Evolutionary conservation across 768 basidiomycete genomes (phyloP).

Genomic region (Pulveroboletus sp.): DNA sequence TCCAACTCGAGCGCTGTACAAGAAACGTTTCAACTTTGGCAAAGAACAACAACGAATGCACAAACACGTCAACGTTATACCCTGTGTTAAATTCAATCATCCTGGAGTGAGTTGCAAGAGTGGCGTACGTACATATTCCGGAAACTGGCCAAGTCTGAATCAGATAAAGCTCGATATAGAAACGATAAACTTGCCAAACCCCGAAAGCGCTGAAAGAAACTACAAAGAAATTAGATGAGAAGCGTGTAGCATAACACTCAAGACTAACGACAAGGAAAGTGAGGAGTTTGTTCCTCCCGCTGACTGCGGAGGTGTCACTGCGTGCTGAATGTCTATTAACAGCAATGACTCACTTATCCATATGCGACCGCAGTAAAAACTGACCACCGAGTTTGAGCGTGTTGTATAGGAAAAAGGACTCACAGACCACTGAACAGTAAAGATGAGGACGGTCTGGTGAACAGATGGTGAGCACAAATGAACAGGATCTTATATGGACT

Average conservation of each 20-base stretch:
- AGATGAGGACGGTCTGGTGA: background rate
- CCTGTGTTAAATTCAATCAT: background rate
- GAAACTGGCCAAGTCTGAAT: background rate
- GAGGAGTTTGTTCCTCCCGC: constrained; percentile 12
- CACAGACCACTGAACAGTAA: constrained; percentile 9
- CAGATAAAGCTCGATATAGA: background rate
- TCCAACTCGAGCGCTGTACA: background rate
- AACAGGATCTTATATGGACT: too few relatives aligned
- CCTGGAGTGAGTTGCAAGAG: background rate
- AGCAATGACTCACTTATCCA: constrained; percentile 11
- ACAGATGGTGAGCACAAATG: background rate
- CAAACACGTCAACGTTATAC: background rate
- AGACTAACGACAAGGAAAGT: constrained; percentile 11
- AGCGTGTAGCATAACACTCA: background rate
- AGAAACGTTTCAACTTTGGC: background rate
- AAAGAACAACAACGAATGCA: background rate
- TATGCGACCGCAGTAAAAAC: constrained; percentile 15
- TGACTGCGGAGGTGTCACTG: constrained; percentile 4
- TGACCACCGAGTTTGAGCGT: background rate
- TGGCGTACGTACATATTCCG: constrained; percentile 5
- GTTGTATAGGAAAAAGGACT: too few relatives aligned
- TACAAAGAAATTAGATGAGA: constrained; percentile 2
- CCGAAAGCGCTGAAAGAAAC: background rate
- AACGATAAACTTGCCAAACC: constrained; percentile 1
- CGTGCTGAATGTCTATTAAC: background rate